Percentiles rank a stretch among this genome's conserved stretches.
phyloP scores from a whole-genome alignment of 352 stramenopile genomes.

The Elongisporangium prolatum region DNA sequence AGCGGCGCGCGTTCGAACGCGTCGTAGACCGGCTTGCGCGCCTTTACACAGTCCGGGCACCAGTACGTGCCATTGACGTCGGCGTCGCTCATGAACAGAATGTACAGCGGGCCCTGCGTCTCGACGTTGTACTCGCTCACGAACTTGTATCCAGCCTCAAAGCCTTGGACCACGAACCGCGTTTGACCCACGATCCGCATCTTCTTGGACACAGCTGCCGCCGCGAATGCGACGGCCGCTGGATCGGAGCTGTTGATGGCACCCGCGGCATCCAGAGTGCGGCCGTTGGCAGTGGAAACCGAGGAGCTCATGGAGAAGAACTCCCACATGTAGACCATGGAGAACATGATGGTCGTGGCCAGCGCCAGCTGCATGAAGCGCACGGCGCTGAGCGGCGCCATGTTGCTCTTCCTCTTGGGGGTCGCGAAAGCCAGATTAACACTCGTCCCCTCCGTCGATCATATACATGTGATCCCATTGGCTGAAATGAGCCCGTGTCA shows the following conservation, averaged over 20 bases:
- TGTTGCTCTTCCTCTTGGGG: background rate
- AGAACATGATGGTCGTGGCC: conserved; percentile 51
- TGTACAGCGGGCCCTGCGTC: conserved; percentile 55
- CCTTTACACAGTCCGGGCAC: conserved; percentile 70
- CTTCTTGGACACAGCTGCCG: conserved; percentile 7
- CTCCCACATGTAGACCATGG: conserved; percentile 65
- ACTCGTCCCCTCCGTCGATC: background rate
- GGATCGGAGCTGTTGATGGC: conserved; percentile 4
- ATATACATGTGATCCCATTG: background rate
- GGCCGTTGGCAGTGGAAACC: conserved; percentile 16
- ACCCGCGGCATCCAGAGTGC: conserved; percentile 17
- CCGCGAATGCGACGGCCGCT: background rate
- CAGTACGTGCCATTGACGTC: conserved; percentile 69
- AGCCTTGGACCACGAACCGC: conserved; percentile 62
- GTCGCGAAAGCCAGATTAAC: background rate
- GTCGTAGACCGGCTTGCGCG: conserved; percentile 68
- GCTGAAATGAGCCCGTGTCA: background rate
- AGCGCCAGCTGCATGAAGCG: conserved; percentile 75
- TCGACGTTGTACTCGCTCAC: conserved; percentile 71
- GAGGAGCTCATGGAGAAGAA: conserved; percentile 55
- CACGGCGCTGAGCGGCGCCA: conserved; percentile 34
- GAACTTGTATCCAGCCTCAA: conserved; percentile 71
- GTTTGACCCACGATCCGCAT: conserved; percentile 59
- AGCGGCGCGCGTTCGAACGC: conserved; percentile 60
- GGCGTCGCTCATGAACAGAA: conserved; percentile 75